Conservation (phyloP, 345 rosid species). For the Draba incana region DNA sequence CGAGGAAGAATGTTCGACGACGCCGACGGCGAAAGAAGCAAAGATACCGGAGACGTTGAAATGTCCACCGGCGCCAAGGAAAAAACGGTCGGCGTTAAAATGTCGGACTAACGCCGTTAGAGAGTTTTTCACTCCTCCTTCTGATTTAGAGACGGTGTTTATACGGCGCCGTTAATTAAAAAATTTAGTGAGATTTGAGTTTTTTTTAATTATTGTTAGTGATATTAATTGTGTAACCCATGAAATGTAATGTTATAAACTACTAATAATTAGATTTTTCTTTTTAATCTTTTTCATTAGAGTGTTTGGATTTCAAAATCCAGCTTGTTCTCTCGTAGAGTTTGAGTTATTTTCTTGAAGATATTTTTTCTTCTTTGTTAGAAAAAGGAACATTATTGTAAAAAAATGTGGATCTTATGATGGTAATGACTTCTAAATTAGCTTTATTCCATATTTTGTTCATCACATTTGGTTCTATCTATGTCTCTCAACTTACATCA, state of each 20-base stretch:
- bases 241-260: not conserved
- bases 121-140: conserved; percentile 83
- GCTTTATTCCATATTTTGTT: conserved; percentile 13
- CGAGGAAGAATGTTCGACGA: conserved; percentile 60
- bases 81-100: conserved; percentile 61
- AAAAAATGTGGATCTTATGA: conserved; percentile 19
- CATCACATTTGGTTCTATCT: not conserved
- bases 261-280: conserved; percentile 7
- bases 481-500: too few species aligned
- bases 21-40: conserved; percentile 78
- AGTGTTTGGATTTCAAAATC: conserved; percentile 21
- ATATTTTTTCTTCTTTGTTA: not conserved
- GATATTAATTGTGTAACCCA: conserved; percentile 5
- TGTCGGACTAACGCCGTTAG: conserved; percentile 56
- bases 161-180: conserved; percentile 45
- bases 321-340: not conserved
- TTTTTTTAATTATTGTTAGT: conserved; percentile 6
- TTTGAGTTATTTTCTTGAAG: not conserved
- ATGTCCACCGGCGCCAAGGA: conserved; percentile 90
- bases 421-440: conserved; percentile 13
- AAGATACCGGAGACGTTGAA: conserved; percentile 68
- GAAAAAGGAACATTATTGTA: conserved; percentile 13
- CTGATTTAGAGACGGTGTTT: conserved; percentile 75
- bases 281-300: not conserved
- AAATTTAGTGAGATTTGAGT: conserved; percentile 35